phyloP scores from a whole-genome alignment of 768 basidiomycete genomes.

The Lactarius hengduanensis region DNA sequence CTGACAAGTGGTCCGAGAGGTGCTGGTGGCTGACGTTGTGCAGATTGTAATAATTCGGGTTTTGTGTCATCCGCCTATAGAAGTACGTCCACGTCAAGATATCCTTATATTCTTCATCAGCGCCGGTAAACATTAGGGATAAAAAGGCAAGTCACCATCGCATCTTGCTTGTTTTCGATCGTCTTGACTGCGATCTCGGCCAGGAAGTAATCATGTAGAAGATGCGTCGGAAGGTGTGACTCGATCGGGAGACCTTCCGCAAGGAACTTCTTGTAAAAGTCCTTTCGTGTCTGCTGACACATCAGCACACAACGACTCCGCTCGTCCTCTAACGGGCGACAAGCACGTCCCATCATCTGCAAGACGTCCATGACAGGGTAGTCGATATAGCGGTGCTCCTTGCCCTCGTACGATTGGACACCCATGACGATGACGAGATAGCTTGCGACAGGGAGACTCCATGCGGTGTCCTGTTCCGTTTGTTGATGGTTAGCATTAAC shows the following conservation, averaged over 20 bases:
- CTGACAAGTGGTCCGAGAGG: conserved; percentile 92
- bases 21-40: conserved; percentile 96
- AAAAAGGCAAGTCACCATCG: conserved; percentile 57
- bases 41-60: conserved; percentile 92
- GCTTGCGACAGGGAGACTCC: conserved; percentile 90
- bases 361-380: conserved; percentile 98
- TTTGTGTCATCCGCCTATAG: conserved; percentile 96
- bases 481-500: neutral
- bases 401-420: conserved; percentile 95
- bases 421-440: conserved; percentile 99
- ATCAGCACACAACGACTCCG: conserved; percentile 93
- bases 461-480: conserved; percentile 77
- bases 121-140: neutral
- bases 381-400: conserved; percentile 96
- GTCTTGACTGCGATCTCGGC: conserved; percentile 98
- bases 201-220: conserved; percentile 95
- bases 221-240: conserved; percentile 85
- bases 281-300: conserved; percentile 97
- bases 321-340: conserved; percentile 84
- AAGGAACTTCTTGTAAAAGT: conserved; percentile 99
- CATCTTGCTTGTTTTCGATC: conserved; percentile 98
- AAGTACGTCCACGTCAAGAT: conserved; percentile 99
- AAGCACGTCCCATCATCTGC: conserved; percentile 99
- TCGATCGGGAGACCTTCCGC: conserved; percentile 98
- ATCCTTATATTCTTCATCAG: conserved; percentile 49